Base-by-base conservation (phyloP, 129 eudicot species). In the Chrysanthemum makinoi region DNA sequence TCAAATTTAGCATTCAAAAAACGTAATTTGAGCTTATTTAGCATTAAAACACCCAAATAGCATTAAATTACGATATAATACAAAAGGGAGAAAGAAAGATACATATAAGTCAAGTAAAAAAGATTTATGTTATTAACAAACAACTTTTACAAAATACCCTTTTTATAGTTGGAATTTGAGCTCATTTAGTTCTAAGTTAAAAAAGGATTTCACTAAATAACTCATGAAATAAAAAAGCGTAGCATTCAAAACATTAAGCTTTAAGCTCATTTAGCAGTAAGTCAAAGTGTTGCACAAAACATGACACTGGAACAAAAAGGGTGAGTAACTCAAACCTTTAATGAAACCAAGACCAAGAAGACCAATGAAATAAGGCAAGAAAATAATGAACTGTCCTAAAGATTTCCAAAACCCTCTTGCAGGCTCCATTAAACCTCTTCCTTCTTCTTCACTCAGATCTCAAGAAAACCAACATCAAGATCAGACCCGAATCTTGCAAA, bases 301-400 rank as follows among this genome's bases (percentile, higher is more conserved):
- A 28, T 28, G 33, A 28, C 33, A 3, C 33, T 28, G 2, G 8
- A 39, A 1, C 8, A 20, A 39, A 39, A 39, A 39, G 46, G 46
- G 1, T 39, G 9, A 39, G 10, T 39, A 6, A 39, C 10, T 39
- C 1, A 35, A 24, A 93, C 98, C 98, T 89, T 94, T 94, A 75
- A 87, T 65, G 69, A 84, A 62, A 65, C 98, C 98, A 72, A 94
- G 92, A 84, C 80, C 49, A 14, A 94, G 91, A 82, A 94, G 93
- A 66, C 86, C 98, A 82, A 80, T 74, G 77, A 94, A 94, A 72
- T 73, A 87, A 74, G 98, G 98, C 85, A 94, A 85, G 90, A 94
- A 94, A 16, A 83, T 33, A 11, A 87, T 26, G 88, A 94, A 89
- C 30, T 83, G 81, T 80, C 83, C 83, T 43, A 89, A 54, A 74